Evolutionary conservation across 768 basidiomycete species (phyloP), one percentile per base, ranked within the genome.

Genomic region (Lactarius hengduanensis): DNA sequence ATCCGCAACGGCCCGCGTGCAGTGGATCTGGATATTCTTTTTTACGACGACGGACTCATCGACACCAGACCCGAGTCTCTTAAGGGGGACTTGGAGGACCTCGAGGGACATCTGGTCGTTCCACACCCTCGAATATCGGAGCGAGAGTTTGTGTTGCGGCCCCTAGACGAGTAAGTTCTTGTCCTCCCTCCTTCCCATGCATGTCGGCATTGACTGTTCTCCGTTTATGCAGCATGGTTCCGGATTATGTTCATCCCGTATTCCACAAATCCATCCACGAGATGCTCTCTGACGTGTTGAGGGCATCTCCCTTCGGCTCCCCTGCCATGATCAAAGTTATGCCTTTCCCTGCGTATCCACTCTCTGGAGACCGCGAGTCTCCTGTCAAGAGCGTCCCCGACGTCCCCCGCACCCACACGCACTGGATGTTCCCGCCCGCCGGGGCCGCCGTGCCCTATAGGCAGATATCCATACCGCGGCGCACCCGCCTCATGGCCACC

Each of bases 121-220:
- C 97, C 97, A 1, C 97, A 99, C 79, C 86, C 86, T 5, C 80
- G 89, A 38, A 73, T 97, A 18, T 76, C 77, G 2, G 97, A 98
- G 76, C 79, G 97, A 34, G 96, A 98, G 74, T 99, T 98, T 70
- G 96, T 98, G 2, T 77, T 99, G 30, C 78, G 93, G 10, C 96
- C 97, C 13, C 73, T 98, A 53, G 83, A 82, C 41, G 96, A 99
- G 96, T 99, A 70, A 69, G 90, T 80, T 43, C 50, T 22, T 47
- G 57, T 65, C n/a, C 47, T 36, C 65, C 13, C 11, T 26, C 32
- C 10, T 50, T 22, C 13, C 16, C 18, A 45, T n/a, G 43, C 28
- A 53, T 26, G 5, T 22, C 10, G 34, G 47, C 22, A 4, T 50
- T 20, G 32, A 20, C 16, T n/a, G 8, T 56, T 28, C 18, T 59